A percentile compares a stretch with the other conserved stretches of the same genome.
phyloP scores from a whole-genome alignment of 495 filamentous ascomycete species.

The Hypoxylon fuscum region DNA sequence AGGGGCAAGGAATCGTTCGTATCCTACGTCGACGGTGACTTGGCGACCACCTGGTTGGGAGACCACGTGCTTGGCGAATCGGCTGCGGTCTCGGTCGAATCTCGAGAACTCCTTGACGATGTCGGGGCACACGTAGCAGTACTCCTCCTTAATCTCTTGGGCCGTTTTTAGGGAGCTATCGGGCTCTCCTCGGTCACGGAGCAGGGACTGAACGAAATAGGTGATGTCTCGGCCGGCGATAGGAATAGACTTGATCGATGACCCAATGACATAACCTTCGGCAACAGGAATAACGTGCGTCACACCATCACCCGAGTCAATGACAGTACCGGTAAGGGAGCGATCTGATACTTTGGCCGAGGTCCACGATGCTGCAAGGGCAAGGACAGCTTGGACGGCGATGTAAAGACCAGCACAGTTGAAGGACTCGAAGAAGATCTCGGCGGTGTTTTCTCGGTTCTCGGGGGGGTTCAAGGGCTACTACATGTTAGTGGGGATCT shows the following conservation, averaged over 20 bases:
- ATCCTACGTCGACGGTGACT: constrained; percentile 89
- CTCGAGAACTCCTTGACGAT: constrained; percentile 97
- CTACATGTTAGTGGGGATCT: constrained; percentile 32
- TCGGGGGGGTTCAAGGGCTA: constrained; percentile 98
- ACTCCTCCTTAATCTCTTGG: constrained; percentile 96
- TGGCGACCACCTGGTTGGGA: constrained; percentile 86
- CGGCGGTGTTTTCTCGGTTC: constrained; percentile 98
- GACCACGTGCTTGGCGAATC: constrained; percentile 88
- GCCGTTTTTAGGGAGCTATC: constrained; percentile 97
- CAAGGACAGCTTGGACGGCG: constrained; percentile 95
- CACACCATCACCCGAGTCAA: constrained; percentile 97
- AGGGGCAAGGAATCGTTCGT: constrained; percentile 96
- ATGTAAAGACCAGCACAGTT: constrained; percentile 99
- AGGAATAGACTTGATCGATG: constrained; percentile 97
- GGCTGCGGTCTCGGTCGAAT: constrained; percentile 90
- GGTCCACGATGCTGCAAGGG: constrained; percentile 96
- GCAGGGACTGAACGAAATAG: constrained; percentile 95
- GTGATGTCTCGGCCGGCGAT: constrained; percentile 98
- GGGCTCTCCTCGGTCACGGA: constrained; percentile 94
- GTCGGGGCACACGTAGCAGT: constrained; percentile 97
- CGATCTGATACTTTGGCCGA: constrained; percentile 96
- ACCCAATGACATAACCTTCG: constrained; percentile 98
- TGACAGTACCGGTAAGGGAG: constrained; percentile 96
- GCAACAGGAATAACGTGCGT: constrained; percentile 99
- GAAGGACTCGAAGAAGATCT: constrained; percentile 99